Conservation (phyloP, 2,329 filamentous ascomycete genomes). For the Apiospora kogelbergensis region DNA sequence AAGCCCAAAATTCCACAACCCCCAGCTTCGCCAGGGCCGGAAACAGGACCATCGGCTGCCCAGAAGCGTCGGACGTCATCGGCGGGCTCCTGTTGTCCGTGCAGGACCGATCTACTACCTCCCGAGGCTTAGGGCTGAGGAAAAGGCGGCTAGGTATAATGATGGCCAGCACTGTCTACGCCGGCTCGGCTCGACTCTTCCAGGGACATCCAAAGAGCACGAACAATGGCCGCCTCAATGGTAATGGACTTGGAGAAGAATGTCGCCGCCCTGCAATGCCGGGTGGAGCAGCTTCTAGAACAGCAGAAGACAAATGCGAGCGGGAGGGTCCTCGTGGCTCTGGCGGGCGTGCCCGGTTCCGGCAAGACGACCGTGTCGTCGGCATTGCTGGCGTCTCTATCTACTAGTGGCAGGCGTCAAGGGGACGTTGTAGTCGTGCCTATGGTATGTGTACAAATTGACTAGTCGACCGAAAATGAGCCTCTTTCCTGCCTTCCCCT, state of each 20-base stretch:
- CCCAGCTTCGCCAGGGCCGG: background rate
- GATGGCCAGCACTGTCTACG: background rate
- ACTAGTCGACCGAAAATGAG: background rate
- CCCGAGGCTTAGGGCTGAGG: background rate
- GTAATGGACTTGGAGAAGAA: background rate
- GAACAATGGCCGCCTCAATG: background rate
- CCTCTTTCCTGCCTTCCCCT: background rate
- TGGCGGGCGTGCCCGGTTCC: slow-evolving; percentile 11
- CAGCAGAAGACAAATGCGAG: background rate
- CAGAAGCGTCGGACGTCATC: background rate
- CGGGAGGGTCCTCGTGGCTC: slow-evolving; percentile 6
- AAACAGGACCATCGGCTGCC: background rate
- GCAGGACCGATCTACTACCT: background rate
- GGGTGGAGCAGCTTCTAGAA: background rate
- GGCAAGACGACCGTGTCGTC: slow-evolving; percentile 65
- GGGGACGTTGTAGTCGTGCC: background rate
- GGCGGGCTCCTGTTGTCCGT: slow-evolving; percentile 7
- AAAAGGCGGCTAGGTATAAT: background rate
- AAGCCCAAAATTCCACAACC: background rate
- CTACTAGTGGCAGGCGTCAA: background rate
- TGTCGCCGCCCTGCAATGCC: background rate
- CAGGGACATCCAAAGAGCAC: too few species aligned
- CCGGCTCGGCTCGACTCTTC: background rate
- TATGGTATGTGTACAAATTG: background rate
- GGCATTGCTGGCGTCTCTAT: slow-evolving; percentile 46